Evolutionary conservation across 1,139 yeast species (phyloP), one percentile per base, ranked within the genome.

Genomic region (Lodderomyces orthopsilosis): DNA sequence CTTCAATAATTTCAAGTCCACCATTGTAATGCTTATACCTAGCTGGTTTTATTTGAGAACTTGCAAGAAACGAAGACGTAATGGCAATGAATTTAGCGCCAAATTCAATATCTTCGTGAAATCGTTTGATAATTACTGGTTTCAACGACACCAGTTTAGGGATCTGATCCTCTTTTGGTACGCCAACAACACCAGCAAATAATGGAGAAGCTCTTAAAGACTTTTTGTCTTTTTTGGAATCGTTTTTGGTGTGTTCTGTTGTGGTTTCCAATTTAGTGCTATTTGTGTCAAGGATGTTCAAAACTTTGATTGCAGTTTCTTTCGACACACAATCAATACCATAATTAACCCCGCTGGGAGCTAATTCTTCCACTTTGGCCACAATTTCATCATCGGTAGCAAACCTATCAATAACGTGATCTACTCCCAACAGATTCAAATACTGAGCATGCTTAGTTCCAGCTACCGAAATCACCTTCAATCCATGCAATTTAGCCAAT

Each of bases 281-380:
- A 33, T 48, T 37, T 21, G 21, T 4, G n/a, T 45, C 49, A n/a
- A 71, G 49, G 6, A 70, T 47, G 15, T 57, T 57, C 6, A 65
- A 46, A 10, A 70, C 62, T 3, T 49, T 45, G 3, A 55, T 54
- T 1, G 78, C 64, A 2, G 76, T 70, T 37, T 66, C 63, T 43
- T 65, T 70, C 2, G 76, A 71, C 14, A 72, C 73, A 46, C 75
- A 70, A 53, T 74, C 79, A 39, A 74, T 62, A 6, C 73, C 78
- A 48, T 56, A 66, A 15, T 48, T 39, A 12, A 70, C 55, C 22
- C 58, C 58, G 3, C 58, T 57, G 2, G 51, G 49, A 4, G 38
- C 41, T 12, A 18, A 57, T 37, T 37, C 53, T 53, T 42, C 51
- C 4, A 46, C 42, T 38, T 47, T 24, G n/a, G 39, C 15, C 2